Evolutionary conservation across 768 basidiomycete species (phyloP), one percentile per base, ranked within the genome.

Genomic region (Pleurotus ostreatus): DNA sequence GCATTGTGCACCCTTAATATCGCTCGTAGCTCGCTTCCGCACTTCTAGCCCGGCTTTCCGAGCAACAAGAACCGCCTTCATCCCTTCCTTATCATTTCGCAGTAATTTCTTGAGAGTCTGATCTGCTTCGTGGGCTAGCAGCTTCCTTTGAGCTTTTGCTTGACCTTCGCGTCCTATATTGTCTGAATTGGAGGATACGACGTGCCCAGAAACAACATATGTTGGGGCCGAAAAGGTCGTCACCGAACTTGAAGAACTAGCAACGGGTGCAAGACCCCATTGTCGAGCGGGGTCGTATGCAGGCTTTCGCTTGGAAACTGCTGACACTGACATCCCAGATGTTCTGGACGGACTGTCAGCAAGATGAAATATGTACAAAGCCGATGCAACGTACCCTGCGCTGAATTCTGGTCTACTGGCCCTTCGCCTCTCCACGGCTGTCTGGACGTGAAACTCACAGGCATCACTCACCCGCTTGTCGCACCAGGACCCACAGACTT

Each of bases 381-480:
- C n/a, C 20, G 46, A 44, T 34, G 22, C 9, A 39, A 26, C 43
- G 15, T 58, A 95, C 94, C 91, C 89, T 5, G 75, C 73, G 15
- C 90, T 80, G 63, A 98, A 97, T 70, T 99, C 97, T 1, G 96
- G 80, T 46, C 96, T 80, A 0, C 81, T 82, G 0, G 89, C 86
- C 7, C 94, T 78, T 13, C 80, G 77, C 18, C 84, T 74, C 68
- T 92, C 79, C 3, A 98, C 83, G 0, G 94, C 91, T 20, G 79
- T 78, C 59, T 92, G 86, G 40, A 98, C 69, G 71, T 99, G 97
- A 70, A 83, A 99, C 43, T 98, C 95, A 69, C 97, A 99, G 2
- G 90, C 86, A 16, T 90, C 87, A 67, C 84, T 80, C 63, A 89
- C 79, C 25, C 94, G 86, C 61, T 87, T 92, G 71, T 99, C 96